phyloP scores from a whole-genome alignment of 2,329 filamentous ascomycete genomes.

The Fusarium bulbicola region DNA sequence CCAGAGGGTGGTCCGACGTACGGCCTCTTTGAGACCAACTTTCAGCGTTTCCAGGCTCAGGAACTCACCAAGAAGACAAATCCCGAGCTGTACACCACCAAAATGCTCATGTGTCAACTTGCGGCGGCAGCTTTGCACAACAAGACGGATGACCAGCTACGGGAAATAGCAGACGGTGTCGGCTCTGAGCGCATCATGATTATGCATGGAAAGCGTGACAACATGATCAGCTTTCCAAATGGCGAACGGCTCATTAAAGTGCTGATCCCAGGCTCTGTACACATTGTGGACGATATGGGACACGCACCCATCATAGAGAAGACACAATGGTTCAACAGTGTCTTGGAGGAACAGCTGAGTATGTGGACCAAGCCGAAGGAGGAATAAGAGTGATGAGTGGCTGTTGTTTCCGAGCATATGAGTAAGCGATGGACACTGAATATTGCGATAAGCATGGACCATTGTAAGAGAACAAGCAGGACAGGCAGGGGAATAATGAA shows the following conservation, averaged over 20 bases:
- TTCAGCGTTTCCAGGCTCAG: conserved; percentile 82
- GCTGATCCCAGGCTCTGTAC: conserved; percentile 67
- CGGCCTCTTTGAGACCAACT: conserved; percentile 74
- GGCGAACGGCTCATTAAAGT: conserved; percentile 73
- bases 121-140: conserved; percentile 82
- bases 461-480: neutral
- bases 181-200: conserved; percentile 80
- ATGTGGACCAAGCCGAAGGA: conserved; percentile 58
- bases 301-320: conserved; percentile 81
- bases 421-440: neutral
- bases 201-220: conserved; percentile 78
- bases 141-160: conserved; percentile 67
- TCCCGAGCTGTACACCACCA: conserved; percentile 66
- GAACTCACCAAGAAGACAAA: conserved; percentile 78
- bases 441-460: neutral
- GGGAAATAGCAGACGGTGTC: conserved; percentile 70
- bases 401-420: neutral
- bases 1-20: conserved; percentile 50
- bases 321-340: conserved; percentile 71
- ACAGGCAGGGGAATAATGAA: neutral
- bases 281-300: conserved; percentile 75
- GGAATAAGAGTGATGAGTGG: conserved; percentile 1
- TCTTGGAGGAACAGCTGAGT: conserved; percentile 66
- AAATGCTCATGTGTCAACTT: conserved; percentile 79
- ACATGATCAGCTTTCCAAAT: conserved; percentile 80